phyloP scores from a whole-genome alignment of 352 stramenopile species.

The Phytophthora melonis region DNA sequence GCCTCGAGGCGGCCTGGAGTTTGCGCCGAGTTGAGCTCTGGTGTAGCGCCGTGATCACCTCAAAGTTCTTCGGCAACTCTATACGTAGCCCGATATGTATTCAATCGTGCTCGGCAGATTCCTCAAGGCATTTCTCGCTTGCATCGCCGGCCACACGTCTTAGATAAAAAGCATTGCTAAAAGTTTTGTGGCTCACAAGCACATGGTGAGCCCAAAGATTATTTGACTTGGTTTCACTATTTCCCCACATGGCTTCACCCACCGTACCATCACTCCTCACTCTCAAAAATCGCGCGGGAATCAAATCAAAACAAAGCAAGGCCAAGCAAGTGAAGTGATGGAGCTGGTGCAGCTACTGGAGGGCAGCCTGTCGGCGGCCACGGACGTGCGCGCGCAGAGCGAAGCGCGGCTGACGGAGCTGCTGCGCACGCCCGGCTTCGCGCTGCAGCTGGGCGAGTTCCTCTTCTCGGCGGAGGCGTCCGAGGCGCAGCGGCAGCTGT shows the following conservation, averaged over 20 bases:
- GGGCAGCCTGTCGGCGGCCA: constrained; percentile 56
- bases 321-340: no score
- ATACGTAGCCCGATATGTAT: no score
- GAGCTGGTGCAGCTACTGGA: constrained; percentile 65
- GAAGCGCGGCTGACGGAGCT: constrained; percentile 75
- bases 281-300: constrained; percentile 21
- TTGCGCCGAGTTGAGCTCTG: no score
- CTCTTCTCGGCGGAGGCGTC: constrained; percentile 57
- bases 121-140: no score
- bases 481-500: constrained; percentile 66
- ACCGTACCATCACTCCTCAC: constrained; percentile 19
- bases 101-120: no score
- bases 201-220: background rate
- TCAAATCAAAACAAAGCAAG: background rate
- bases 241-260: background rate
- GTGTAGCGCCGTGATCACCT: no score
- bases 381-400: constrained; percentile 60
- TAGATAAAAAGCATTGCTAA: no score
- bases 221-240: constrained; percentile 1
- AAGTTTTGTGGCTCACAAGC: no score
- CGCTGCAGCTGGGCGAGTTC: constrained; percentile 75
- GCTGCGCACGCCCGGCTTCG: constrained; percentile 70
- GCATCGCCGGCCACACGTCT: no score
- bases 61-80: no score
- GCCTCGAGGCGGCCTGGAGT: no score